phyloP scores from a whole-genome alignment of 805 yeast species.

The Yamadazyma sp. region DNA sequence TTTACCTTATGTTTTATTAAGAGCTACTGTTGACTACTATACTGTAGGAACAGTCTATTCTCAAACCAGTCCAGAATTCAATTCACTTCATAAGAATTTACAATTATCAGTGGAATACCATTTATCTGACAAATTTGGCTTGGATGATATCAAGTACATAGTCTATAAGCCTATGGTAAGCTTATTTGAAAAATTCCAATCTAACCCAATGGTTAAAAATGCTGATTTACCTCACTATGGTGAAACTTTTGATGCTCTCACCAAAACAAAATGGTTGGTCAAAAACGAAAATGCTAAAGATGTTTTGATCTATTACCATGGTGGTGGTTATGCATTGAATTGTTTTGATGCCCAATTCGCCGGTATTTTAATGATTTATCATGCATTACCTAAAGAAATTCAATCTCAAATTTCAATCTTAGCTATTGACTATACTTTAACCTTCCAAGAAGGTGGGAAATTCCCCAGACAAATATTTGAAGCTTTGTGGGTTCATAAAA shows the following conservation, averaged over 20 bases:
- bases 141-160: constrained; percentile 19
- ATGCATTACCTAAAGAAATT: constrained; percentile 20
- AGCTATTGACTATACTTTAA: constrained; percentile 30
- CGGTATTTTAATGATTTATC: constrained; percentile 25
- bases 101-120: constrained; percentile 24
- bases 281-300: constrained; percentile 19
- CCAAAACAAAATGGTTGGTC: constrained; percentile 31
- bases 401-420: constrained; percentile 21
- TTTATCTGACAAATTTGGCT: constrained; percentile 21
- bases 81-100: constrained; percentile 25
- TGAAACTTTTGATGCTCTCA: constrained; percentile 16
- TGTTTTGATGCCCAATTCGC: constrained; percentile 31
- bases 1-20: constrained; percentile 22
- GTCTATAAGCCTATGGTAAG: constrained; percentile 21
- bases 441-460: constrained; percentile 23
- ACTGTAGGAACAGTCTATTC: constrained; percentile 32
- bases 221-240: constrained; percentile 14
- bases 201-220: constrained; percentile 10
- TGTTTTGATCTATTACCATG: constrained; percentile 31
- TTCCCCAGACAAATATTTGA: constrained; percentile 34
- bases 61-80: constrained; percentile 25
- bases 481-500: constrained; percentile 24
- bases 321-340: constrained; percentile 32
- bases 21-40: constrained; percentile 23
- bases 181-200: constrained; percentile 12